Base-by-base conservation (phyloP, 306 rosid genomes). In the Biancaea sappan region DNA sequence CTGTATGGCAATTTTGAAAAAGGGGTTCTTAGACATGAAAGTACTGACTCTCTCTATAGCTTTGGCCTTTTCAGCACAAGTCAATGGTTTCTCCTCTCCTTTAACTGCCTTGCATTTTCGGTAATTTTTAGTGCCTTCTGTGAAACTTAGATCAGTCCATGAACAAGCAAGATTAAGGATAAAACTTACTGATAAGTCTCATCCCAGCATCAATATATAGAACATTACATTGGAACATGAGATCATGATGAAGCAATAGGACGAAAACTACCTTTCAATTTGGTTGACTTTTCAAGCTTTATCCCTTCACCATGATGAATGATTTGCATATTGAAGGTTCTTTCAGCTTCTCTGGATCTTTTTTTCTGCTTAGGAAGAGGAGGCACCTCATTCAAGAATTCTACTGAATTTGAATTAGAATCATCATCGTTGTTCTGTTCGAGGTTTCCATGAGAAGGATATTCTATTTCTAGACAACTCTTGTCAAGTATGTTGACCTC, bases 401-500 rank as follows among this genome's bases (percentile, higher is more conserved):
- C 68, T 35, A 62, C 29, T 19, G 48, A 62, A 37, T 19, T 46
- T 32, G 14, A 7, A 60, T 40, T 14, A 11, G 8, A 1, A 38
- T 38, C 7, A 38, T 31, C 16, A 61, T 18, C 47, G 4, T 1
- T 35, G 11, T 8, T 37, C 1, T 62, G 68, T 37, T 21, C 28
- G 6, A 60, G 26, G 48, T 35, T 62, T 62, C 3, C 52, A 25
- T 2, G 46, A 14, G 19, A 29, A 75, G 69, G 68, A 37, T 80
- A 80, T 13, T 62, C 47, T 61, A 80, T 62, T 69, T 80, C 77
- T 52, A 69, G 18, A 47, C 48, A 32, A 44, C 63, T 75, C 7
- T 0, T 52, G 63, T 62, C 69, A 53, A 62, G 69, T 31, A 80
- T 53, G 46, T 40, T 71, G 0, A 75, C 69, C 2, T 19, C 57